Base-by-base conservation (phyloP, 306 rosid genomes). In the Quercus engelmannii region DNA sequence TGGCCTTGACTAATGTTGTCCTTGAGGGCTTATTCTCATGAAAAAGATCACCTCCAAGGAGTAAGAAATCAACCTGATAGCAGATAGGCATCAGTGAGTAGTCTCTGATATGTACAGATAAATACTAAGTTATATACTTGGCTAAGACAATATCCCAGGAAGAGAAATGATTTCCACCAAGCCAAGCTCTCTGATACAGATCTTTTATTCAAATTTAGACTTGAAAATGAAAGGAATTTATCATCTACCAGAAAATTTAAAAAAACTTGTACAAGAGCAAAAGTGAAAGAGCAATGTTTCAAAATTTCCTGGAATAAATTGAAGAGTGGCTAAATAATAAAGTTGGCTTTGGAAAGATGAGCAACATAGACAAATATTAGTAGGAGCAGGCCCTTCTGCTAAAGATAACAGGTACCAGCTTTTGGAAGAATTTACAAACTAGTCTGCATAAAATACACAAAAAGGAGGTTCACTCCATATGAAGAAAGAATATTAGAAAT, bases 1-100 rank as follows among this genome's bases (percentile, higher is more conserved):
- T 95, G 64, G 92, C 86, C 79, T 93, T 91, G 52, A 95, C 99
- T 43, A 95, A 78, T 28, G 99, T 95, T 56, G 97, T 85, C 77
- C 99, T 80, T 2, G 99, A 89, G 12, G 99, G 99, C 87, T 95
- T 95, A 64, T 95, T 95, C 88, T 92, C 99, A 74, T 95, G 99
- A 86, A 95, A 95, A 68, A 95, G 97, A 78, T 95, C 98, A 52
- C 99, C 99, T 5, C 97, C 99, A 61, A 95, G 94, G 71, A 95
- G 94, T 71, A 95, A 55, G 30, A 85, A 85, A 41, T 89, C 92
- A 84, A 89, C 92, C 92, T 89, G 81, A 49, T 26, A 76, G 80
- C 5, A 57, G 75, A 83, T 54, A 55, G 59, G 57, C 20, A 23
- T 23, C 69, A 35, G 64, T 20, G 17, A 64, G 69, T 73, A 74